Base-by-base conservation (phyloP, 441 rosid genomes). In the Gossypium davidsonii region DNA sequence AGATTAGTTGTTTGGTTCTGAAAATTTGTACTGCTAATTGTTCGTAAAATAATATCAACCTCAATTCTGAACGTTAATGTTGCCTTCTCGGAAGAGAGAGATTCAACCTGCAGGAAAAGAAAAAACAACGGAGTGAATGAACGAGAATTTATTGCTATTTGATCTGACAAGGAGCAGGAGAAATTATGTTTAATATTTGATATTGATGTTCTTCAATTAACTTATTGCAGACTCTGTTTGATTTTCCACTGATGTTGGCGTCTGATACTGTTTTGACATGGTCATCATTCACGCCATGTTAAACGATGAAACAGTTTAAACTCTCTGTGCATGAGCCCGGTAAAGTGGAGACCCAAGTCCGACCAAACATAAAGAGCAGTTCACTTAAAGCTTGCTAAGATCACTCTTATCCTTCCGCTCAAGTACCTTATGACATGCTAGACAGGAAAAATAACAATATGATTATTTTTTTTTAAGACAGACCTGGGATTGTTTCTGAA, bases 401-500 rank as follows among this genome's bases (percentile, higher is more conserved):
- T 28, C 46, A 52, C 8, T 68, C 49, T 53, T 31, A 31, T 1
- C 20, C 61, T 69, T 7, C 21, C 59, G 25, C 44, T 67, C 52
- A 11, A 14, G 58, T 21, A 14, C 3, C 21, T 17, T 17, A 52
- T 55, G 18, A 34, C 23, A 53, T 15, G 6, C 5, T 31, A 55
- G 73, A 53, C 46, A 17, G 3, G 3, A 53, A 69, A 44, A 69
- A 69, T 6, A 17, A 1, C 0, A 17, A 66, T 2, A 3, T 15
- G 21, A 68, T 51, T 21, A 3, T 49, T 6, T n/a, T 1, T n/a
- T 1, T 15, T 23, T 42, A 52, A 46, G 31, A 75, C 78, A 82
- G 63, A 94, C 98, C 98, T 92, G 97, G 64, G 96, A 86, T 82
- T 92, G 98, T 81, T 94, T 92, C 85, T 94, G 97, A 86, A 94